Evolutionary conservation across 805 yeast genomes (phyloP).

Genomic region (Yamadazyma scolyti): DNA sequence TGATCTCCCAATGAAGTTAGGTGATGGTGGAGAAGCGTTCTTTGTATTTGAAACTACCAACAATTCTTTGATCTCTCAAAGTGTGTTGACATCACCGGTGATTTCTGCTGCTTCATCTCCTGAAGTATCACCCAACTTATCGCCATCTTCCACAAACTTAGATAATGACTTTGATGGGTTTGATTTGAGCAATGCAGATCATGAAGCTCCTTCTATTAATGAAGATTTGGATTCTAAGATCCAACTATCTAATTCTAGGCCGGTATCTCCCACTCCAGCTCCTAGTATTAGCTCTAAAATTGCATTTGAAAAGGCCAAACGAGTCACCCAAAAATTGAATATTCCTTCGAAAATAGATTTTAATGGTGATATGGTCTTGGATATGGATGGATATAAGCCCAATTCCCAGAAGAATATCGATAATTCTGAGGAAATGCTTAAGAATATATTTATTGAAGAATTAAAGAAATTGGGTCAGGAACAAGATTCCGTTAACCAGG

Average conservation of each 20-base stretch:
- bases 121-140: conserved; percentile 26
- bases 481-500: conserved; percentile 10
- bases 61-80: conserved; percentile 63
- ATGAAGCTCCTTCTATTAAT: conserved; percentile 4
- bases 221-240: conserved; percentile 30
- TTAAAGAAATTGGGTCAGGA: conserved; percentile 30
- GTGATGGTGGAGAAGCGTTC: conserved; percentile 97
- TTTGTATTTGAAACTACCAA: conserved; percentile 87
- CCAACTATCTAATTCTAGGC: conserved; percentile 15
- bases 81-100: conserved; percentile 84
- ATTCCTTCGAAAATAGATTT: conserved; percentile 86
- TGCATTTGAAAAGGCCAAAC: conserved; percentile 58
- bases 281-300: conserved; percentile 29
- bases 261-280: conserved; percentile 14
- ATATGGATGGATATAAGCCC: conserved; percentile 94
- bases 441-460: conserved; percentile 73
- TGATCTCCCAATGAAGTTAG: conserved; percentile 89
- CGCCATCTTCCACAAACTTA: conserved; percentile 14
- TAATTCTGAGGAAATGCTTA: conserved; percentile 71
- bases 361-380: conserved; percentile 86
- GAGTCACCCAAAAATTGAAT: conserved; percentile 65
- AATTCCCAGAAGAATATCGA: conserved; percentile 68
- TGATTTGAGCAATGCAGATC: conserved; percentile 21
- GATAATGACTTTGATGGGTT: conserved; percentile 30
- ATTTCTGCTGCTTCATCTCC: conserved; percentile 68